Evolutionary conservation across 2,329 filamentous ascomycete genomes (phyloP), one percentile per base, ranked within the genome.

Genomic region (Stagonosporopsis tanaceti): DNA sequence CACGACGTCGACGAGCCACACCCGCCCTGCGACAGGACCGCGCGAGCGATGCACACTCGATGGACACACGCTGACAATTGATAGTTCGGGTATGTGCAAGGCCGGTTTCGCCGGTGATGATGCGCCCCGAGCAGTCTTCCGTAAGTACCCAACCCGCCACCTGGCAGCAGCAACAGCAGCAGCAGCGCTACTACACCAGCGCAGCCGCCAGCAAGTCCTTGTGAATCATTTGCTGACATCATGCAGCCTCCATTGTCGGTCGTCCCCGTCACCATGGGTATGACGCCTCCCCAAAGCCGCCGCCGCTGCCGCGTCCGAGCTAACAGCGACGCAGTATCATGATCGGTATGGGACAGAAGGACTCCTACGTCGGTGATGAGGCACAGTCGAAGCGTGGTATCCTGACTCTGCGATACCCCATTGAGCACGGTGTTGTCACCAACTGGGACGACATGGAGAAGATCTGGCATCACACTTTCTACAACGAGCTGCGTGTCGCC

Each of bases 371-470:
- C 76, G 95, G 95, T 88, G 95, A 99, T 85, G 95, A 99, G 88
- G 95, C 95, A 85, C 95, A 99, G 87, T 99, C 95, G 81, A 99
- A 99, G 93, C 94, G 95, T 95, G 95, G 95, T 97, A 98, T 99
- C 85, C 89, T 99, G 76, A 98, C 94, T 67, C 89, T 99, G 80
- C 90, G 95, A 87, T 99, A 99, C 85, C 95, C 95, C 80, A 99
- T 99, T 81, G 95, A 99, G 89, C 95, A 99, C 89, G 95, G 95
- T 95, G 95, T 99, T 77, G 95, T 99, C 80, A 99, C 95, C 85
- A 98, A 98, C 92, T 99, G 95, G 95, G 95, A 99, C 82, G 95
- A 98, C 83, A 98, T 98, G 95, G 95, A 98, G 88, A 98, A 98
- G 90, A 98, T 99, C 77, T 99, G 95, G 95, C 95, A 99, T 84